Evolutionary conservation across 371 early-diverging fungal species (phyloP).

Genomic region (Mucor sp.): DNA sequence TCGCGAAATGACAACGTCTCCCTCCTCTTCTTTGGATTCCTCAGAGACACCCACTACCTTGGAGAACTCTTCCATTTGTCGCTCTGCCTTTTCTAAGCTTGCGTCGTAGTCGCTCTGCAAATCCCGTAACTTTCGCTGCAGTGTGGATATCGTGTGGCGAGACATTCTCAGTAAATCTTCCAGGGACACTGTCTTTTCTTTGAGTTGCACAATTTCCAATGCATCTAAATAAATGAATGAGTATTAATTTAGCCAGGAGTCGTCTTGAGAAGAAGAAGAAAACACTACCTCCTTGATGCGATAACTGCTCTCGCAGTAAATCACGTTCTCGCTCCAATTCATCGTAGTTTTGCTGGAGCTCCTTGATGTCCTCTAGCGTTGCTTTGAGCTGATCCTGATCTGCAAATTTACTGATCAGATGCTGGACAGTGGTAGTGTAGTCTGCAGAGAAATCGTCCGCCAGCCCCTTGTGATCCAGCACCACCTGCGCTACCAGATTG

Average conservation of each 20-base stretch:
- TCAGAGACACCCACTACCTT: constrained; percentile 64
- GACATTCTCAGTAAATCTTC: constrained; percentile 82
- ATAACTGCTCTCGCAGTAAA: constrained; percentile 47
- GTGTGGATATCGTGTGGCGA: constrained; percentile 76
- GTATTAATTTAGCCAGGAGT: neutral
- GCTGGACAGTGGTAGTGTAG: constrained; percentile 72
- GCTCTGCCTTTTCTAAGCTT: constrained; percentile 69
- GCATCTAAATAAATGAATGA: constrained; percentile 20
- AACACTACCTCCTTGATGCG: constrained; percentile 33
- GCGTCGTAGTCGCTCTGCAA: constrained; percentile 66
- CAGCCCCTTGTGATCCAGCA: constrained; percentile 77
- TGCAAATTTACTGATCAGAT: constrained; percentile 77
- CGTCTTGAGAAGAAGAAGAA: too few species aligned
- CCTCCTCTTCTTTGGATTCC: constrained; percentile 41
- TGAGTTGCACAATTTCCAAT: constrained; percentile 47
- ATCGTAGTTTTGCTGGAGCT: constrained; percentile 41
- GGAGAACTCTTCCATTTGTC: constrained; percentile 71
- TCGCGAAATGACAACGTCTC: constrained; percentile 33
- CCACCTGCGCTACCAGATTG: constrained; percentile 78
- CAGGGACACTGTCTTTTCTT: constrained; percentile 74
- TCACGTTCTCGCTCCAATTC: constrained; percentile 48
- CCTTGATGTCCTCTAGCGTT: constrained; percentile 69
- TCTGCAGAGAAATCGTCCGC: constrained; percentile 64
- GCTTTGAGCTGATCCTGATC: constrained; percentile 74
- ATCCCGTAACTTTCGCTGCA: constrained; percentile 73